phyloP scores from a whole-genome alignment of 441 rosid genomes.

The Populus hybrid region DNA sequence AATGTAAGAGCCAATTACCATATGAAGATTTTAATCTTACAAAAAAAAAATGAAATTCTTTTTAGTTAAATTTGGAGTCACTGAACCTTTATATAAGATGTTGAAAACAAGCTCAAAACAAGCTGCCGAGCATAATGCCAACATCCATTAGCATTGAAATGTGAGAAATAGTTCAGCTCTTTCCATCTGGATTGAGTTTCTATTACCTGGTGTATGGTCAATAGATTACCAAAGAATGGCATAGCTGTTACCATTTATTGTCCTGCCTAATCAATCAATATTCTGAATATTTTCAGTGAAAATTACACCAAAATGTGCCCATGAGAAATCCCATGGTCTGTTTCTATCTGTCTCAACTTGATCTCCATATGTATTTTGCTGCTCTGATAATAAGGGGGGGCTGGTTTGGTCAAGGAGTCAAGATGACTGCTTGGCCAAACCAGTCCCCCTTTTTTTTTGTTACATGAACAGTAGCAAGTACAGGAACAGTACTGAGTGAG shows the following conservation, averaged over 20 bases:
- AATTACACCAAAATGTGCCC: not conserved
- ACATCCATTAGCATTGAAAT: not conserved
- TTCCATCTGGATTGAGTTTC: not conserved
- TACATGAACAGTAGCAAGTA: not conserved
- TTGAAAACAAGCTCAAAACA: no score
- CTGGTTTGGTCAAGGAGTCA: constrained; percentile 34
- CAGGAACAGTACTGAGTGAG: not conserved
- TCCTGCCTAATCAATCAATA: not conserved
- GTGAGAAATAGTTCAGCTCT: not conserved
- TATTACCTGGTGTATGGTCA: not conserved
- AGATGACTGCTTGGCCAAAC: constrained; percentile 27
- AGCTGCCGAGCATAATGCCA: not conserved
- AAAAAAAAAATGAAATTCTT: no score
- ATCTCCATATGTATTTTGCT: not conserved
- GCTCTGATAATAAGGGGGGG: constrained; percentile 18
- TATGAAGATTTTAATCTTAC: no score
- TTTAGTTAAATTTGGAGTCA: no score
- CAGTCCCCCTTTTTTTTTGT: constrained; percentile 27
- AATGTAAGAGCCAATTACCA: not conserved
- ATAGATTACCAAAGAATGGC: not conserved
- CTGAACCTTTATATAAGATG: no score
- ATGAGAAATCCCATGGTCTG: not conserved
- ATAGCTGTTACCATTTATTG: not conserved
- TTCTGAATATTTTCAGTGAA: not conserved
- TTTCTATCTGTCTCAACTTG: not conserved